These are phyloP conservation scores for Daldinia caldariorum DNA, from an alignment of 495 filamentous ascomycete species.

Conservation along the genomic window DNA sequence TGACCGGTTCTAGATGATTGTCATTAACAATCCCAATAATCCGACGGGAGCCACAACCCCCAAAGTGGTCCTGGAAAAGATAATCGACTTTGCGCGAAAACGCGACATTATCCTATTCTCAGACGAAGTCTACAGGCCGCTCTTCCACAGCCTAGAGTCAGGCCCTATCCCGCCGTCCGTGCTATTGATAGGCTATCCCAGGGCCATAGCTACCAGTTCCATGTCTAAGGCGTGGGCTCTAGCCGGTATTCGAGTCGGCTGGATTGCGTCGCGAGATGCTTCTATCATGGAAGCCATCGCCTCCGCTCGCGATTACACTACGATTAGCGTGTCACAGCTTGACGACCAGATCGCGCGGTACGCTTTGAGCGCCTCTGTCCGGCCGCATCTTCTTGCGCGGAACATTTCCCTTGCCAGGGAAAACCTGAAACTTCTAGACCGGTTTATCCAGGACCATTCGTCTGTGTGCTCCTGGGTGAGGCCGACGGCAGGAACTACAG, in stretches of 20 bases:
- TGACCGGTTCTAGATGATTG: conserved; percentile 50
- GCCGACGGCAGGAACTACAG: conserved; percentile 85
- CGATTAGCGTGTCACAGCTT: conserved; percentile 83
- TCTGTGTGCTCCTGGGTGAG: conserved; percentile 71
- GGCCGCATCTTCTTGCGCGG: conserved; percentile 72
- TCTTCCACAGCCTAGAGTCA: conserved; percentile 75
- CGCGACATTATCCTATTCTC: conserved; percentile 73
- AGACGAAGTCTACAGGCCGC: conserved; percentile 88
- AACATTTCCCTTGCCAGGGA: conserved; percentile 76
- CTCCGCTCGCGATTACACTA: conserved; percentile 80
- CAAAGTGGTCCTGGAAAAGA: conserved; percentile 63
- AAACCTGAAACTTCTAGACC: conserved; percentile 74
- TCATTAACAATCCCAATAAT: conserved; percentile 86
- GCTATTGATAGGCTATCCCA: conserved; percentile 75
- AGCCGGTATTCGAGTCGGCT: conserved; percentile 84
- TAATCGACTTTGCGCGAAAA: conserved; percentile 71
- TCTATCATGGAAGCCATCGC: conserved; percentile 73
- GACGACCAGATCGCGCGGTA: conserved; percentile 83
- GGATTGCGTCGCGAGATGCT: conserved; percentile 75
- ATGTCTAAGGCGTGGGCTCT: conserved; percentile 89
- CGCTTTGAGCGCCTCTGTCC: conserved; percentile 69
- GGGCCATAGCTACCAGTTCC: conserved; percentile 78
- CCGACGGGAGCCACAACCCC: conserved; percentile 81
- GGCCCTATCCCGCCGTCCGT: conserved; percentile 71
- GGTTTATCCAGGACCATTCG: conserved; percentile 72